Percentiles rank a stretch among this genome's conserved stretches.
Evolutionary conservation across 441 rosid genomes (phyloP).

Genomic region (Adansonia madagascariensis): DNA sequence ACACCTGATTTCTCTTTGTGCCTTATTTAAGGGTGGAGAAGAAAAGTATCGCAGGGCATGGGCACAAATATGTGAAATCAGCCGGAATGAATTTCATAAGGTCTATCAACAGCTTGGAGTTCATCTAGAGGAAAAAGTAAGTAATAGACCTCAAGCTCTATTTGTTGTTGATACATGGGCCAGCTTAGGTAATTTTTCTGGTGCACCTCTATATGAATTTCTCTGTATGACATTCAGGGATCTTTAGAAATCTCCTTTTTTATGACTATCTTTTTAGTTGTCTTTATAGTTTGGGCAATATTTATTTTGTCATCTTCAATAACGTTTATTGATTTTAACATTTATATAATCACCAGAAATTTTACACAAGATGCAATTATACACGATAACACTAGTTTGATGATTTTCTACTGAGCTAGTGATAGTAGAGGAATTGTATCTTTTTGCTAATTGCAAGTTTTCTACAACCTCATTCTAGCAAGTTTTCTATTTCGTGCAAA

Average conservation of each 20-base stretch:
- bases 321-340: slow-evolving; percentile 8
- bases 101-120: slow-evolving; percentile 26
- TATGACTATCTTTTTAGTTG: not conserved
- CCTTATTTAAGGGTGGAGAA: slow-evolving; percentile 70
- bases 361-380: not conserved
- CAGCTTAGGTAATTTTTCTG: not conserved
- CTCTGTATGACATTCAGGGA: not conserved
- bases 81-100: slow-evolving; percentile 47
- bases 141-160: not conserved
- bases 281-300: slow-evolving; percentile 1
- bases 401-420: slow-evolving; percentile 1
- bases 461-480: not conserved
- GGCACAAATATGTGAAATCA: slow-evolving; percentile 83
- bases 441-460: slow-evolving; percentile 16
- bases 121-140: slow-evolving; percentile 21
- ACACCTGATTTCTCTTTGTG: not conserved
- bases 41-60: slow-evolving; percentile 72
- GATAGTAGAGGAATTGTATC: not conserved
- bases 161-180: not conserved
- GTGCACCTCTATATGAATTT: not conserved
- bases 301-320: not conserved
- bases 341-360: not conserved
- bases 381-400: not conserved
- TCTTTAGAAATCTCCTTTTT: slow-evolving; percentile 6
- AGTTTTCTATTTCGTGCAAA: not conserved